Base-by-base conservation (phyloP, 2,329 filamentous ascomycete genomes). In the Xylaria sp. region DNA sequence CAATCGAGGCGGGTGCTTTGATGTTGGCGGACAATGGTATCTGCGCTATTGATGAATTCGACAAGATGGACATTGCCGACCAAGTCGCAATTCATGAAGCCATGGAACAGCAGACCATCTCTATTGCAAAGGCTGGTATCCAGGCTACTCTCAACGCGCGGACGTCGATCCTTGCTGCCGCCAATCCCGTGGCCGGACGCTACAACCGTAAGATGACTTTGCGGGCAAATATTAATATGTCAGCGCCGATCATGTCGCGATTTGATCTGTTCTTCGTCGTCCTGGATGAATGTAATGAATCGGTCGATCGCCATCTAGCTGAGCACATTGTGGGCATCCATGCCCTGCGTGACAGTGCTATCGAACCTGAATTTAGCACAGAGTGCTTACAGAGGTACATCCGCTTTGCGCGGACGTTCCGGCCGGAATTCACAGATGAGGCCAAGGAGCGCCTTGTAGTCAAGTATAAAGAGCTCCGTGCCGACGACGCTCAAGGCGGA, bases 61-160 rank as follows among this genome's bases (percentile, higher is more conserved):
- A 99, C 88, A 99, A 99, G 84, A 99, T 99, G 96, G 96, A 99
- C 76, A 92, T 99, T 70, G 90, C 84, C 60, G 96, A 99, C 79
- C 96, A 99, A 82, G 96, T 99, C 63, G 96, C 96, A 72, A 99
- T 99, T 76, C 96, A 99, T 87, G 96, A 99, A 89, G 96, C 96
- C 67, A 99, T 99, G 96, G 96, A 99, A 87, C 96, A 99, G 84
- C 96, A 99, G 82, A 99, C 96, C 5, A 99, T 99, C 72, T 97
- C 94, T 9, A 99, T 99, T 76, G 95, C 96, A 68, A 99, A 99
- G 82, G 96, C 96, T 5, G 96, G 96, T 76, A 99, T 99, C 67
- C 96, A 99, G 79, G 97, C 96, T 4, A 99, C 96, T 0, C 87
- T 99, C 53, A 99, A 99, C 77, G 96, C 96, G 2, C 90, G 96